Conservation (phyloP, 2,329 filamentous ascomycete genomes). For the Sordariomycetes sp. region DNA sequence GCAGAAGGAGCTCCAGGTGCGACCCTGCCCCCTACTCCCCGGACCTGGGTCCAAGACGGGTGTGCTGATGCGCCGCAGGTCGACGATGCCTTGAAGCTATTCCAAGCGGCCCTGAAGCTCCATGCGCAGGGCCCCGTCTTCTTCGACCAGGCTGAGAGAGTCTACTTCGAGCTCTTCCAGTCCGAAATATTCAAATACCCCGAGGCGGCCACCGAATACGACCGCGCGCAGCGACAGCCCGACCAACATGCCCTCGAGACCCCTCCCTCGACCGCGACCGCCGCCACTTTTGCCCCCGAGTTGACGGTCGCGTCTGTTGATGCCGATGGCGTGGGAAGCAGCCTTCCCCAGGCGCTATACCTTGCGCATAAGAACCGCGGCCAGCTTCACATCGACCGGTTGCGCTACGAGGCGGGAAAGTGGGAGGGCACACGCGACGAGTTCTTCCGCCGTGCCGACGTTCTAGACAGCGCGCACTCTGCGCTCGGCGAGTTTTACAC, state of each 20-base stretch:
- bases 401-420: slow-evolving; percentile 38
- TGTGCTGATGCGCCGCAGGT: slow-evolving; percentile 38
- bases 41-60: background rate
- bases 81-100: slow-evolving; percentile 91
- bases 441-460: slow-evolving; percentile 24
- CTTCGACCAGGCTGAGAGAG: slow-evolving; percentile 65
- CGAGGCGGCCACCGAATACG: slow-evolving; percentile 77
- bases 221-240: slow-evolving; percentile 52
- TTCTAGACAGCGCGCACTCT: slow-evolving; percentile 25
- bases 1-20: slow-evolving; percentile 79
- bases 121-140: slow-evolving; percentile 76
- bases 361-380: slow-evolving; percentile 93
- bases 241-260: slow-evolving; percentile 23
- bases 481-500: slow-evolving; percentile 46
- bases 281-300: slow-evolving; percentile 1
- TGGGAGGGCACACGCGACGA: slow-evolving; percentile 13
- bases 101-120: slow-evolving; percentile 81
- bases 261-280: slow-evolving; percentile 1
- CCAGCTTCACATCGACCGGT: slow-evolving; percentile 75
- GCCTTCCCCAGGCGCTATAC: slow-evolving; percentile 80
- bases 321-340: slow-evolving; percentile 67
- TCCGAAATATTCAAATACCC: slow-evolving; percentile 93
- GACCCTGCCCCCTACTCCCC: slow-evolving; percentile 6
- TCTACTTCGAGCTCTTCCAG: slow-evolving; percentile 75
- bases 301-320: slow-evolving; percentile 33